Base-by-base conservation (phyloP, 768 basidiomycete genomes). In the Serendipita sp. region DNA sequence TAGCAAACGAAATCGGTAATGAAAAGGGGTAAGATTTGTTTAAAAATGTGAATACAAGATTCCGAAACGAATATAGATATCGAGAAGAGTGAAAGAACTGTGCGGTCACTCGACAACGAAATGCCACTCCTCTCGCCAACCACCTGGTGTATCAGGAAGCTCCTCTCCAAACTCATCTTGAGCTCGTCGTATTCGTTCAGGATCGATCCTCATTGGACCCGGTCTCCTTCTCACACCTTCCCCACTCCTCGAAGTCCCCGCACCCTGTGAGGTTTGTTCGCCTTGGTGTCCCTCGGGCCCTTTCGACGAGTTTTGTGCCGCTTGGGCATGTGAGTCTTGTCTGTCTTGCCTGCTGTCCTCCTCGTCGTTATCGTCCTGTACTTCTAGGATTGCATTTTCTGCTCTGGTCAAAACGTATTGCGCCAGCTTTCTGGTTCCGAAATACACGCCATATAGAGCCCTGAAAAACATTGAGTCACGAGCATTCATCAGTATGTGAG, bases 141-240 rank as follows among this genome's bases (percentile, higher is more conserved):
- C 53, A 9, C 53, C 53, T n/a, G 53, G 53, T 31, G 53, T 58
- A n/a, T 24, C 30, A 2, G 53, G 53, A 22, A 58, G 33, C 33
- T 58, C 53, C 4, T 58, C 53, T n/a, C 53, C 53, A 58, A 58
- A 58, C 24, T 58, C 53, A 31, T 58, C 53, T 28, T 28, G 17
- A n/a, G 26, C 24, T 22, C 31, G 26, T 5, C 53, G 53, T 4
- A 31, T 11, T n/a, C 53, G 11, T 34, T 22, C 53, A 3, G 22
- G 13, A 31, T 58, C 3, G 17, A 58, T 28, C 33, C 30, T 58
- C 17, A 58, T 28, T 24, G 53, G 24, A n/a, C 30, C n/a, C 11
- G 53, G 53, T 58, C 53, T 22, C 30, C 26, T 58, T 28, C 2
- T 50, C 28, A 17, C 45, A 5, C n/a, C 28, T 11, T n/a, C n/a